phyloP scores from a whole-genome alignment of 371 early-diverging fungal genomes.

The Mucor circinelloides region DNA sequence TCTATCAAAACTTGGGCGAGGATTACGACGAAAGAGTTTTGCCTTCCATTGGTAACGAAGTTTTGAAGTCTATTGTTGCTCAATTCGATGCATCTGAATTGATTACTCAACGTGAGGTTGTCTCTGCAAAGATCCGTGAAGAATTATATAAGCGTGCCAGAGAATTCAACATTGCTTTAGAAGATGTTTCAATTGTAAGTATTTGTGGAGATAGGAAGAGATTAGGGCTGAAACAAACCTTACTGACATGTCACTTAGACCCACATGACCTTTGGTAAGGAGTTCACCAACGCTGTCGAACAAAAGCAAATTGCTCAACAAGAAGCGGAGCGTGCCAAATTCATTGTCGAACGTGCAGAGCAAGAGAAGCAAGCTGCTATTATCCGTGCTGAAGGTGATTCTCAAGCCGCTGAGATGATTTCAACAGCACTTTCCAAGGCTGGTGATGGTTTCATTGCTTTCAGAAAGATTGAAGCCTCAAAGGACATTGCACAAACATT shows the following conservation, averaged over 20 bases:
- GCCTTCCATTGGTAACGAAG: constrained; percentile 98
- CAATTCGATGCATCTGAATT: constrained; percentile 98
- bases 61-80: constrained; percentile 97
- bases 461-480: constrained; percentile 97
- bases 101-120: constrained; percentile 98
- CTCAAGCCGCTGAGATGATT: constrained; percentile 89
- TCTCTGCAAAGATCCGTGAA: constrained; percentile 92
- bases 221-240: background rate
- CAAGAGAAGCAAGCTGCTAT: constrained; percentile 97
- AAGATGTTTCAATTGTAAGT: constrained; percentile 96
- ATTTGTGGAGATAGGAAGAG: background rate
- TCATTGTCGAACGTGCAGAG: constrained; percentile 93
- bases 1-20: constrained; percentile 91
- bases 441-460: constrained; percentile 85
- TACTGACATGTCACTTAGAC: constrained; percentile 56
- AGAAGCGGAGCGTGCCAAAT: constrained; percentile 97
- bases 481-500: constrained; percentile 94
- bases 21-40: constrained; percentile 98
- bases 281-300: constrained; percentile 93
- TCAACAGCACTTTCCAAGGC: constrained; percentile 87
- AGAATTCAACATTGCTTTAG: constrained; percentile 94
- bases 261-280: constrained; percentile 96
- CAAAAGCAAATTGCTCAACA: constrained; percentile 94
- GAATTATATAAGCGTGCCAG: constrained; percentile 92
- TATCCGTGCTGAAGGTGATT: constrained; percentile 98